Evolutionary conservation across 2,329 filamentous ascomycete genomes (phyloP).

Genomic region (Venturia carpophila): DNA sequence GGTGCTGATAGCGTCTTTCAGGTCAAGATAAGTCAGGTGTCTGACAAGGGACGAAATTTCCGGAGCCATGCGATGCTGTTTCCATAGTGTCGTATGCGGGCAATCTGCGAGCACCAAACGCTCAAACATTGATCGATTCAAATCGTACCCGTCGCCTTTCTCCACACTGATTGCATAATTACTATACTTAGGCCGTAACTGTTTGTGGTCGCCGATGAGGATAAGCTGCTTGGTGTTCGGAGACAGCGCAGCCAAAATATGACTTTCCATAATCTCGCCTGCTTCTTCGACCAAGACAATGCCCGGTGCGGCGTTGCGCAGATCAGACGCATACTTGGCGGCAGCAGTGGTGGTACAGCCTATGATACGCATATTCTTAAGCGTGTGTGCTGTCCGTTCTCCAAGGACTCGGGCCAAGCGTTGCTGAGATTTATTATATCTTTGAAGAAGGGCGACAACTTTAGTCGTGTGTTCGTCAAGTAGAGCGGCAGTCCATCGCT

Average conservation of each 20-base stretch:
- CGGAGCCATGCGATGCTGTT: conserved; percentile 62
- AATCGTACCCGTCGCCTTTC: conserved; percentile 55
- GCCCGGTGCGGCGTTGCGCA: conserved; percentile 49
- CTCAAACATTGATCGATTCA: conserved; percentile 64
- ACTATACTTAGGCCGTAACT: conserved; percentile 60
- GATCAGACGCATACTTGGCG: conserved; percentile 50
- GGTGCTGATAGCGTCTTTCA: conserved; percentile 50
- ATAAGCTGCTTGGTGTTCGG: conserved; percentile 54
- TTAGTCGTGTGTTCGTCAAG: conserved; percentile 44
- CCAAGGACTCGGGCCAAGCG: conserved; percentile 30
- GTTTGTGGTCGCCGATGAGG: conserved; percentile 66
- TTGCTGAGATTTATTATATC: conserved; percentile 38
- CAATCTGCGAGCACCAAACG: conserved; percentile 52
- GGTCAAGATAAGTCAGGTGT: conserved; percentile 52
- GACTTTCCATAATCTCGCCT: conserved; percentile 63
- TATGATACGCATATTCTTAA: conserved; percentile 54
- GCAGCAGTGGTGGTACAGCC: conserved; percentile 65
- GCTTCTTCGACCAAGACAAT: conserved; percentile 64
- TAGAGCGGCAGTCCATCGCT: conserved; percentile 27
- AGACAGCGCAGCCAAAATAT: conserved; percentile 54
- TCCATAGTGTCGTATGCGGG: conserved; percentile 46
- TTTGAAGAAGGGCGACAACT: conserved; percentile 33
- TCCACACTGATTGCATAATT: conserved; percentile 56
- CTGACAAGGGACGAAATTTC: conserved; percentile 56
- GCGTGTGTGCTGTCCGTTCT: conserved; percentile 26